Percentiles rank a stretch among this genome's conserved stretches.
Conservation (phyloP, 192 early-diverging fungal genomes). For the Linnemannia schmuckeri region DNA sequence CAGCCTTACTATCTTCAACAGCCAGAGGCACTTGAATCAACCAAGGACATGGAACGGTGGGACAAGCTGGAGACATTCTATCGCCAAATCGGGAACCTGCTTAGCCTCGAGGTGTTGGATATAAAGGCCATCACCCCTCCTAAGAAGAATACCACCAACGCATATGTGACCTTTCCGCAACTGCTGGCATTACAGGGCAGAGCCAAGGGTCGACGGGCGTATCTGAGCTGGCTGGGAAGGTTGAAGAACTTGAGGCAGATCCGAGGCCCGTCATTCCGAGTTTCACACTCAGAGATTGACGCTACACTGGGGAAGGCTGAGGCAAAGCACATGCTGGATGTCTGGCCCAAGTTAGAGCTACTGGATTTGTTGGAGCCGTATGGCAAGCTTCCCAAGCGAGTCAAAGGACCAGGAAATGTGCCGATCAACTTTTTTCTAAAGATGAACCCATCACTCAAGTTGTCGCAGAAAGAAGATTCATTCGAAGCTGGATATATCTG, state of each 20-base stretch:
- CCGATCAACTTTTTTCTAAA: neutral
- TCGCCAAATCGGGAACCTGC: neutral
- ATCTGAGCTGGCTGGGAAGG: neutral
- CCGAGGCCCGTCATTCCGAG: neutral
- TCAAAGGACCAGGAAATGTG: neutral
- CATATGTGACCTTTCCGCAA: neutral
- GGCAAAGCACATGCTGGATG: neutral
- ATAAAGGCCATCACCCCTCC: neutral
- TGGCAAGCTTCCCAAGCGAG: neutral
- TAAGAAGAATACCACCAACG: neutral
- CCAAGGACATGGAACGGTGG: neutral
- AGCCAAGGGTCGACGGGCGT: neutral
- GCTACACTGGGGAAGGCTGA: neutral
- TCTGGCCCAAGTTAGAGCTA: conserved; percentile 1
- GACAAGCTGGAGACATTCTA: neutral
- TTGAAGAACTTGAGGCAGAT: neutral
- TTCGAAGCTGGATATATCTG: neutral
- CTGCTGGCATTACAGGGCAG: neutral
- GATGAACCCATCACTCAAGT: neutral
- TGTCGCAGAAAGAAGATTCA: neutral
- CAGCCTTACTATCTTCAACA: neutral
- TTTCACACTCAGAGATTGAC: neutral
- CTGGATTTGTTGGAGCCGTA: neutral
- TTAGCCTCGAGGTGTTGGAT: neutral
- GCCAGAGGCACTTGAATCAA: neutral